Evolutionary conservation across 352 stramenopile species (phyloP).

Genomic region (Pythium guiyangense): DNA sequence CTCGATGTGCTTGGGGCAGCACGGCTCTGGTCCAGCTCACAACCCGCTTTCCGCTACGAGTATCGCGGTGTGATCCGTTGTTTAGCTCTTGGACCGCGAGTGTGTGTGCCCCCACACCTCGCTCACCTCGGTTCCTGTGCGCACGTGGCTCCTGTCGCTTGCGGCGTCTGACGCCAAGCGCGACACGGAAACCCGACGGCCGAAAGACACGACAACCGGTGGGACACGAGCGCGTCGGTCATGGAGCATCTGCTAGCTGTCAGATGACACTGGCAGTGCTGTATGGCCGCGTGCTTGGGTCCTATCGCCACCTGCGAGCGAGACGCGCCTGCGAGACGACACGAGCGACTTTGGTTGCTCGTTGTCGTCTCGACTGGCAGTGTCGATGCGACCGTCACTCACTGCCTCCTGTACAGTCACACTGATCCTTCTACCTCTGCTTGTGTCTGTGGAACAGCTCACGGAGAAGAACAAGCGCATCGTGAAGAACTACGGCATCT

Average conservation of each 20-base stretch:
- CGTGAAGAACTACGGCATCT: conserved; percentile 99
- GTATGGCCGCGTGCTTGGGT: too few species aligned
- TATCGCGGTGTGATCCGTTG: conserved; percentile 68
- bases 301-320: too few species aligned
- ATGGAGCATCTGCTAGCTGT: too few species aligned
- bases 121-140: background rate
- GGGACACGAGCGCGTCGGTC: too few species aligned
- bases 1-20: background rate
- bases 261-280: too few species aligned
- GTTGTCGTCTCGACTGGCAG: background rate
- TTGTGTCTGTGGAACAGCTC: conserved; percentile 53
- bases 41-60: conserved; percentile 70
- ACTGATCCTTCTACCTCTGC: background rate
- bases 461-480: conserved; percentile 97
- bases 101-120: background rate
- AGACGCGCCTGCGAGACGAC: too few species aligned
- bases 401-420: background rate
- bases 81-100: conserved; percentile 39
- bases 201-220: too few species aligned
- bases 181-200: too few species aligned
- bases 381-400: background rate
- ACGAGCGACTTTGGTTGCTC: too few species aligned
- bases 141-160: background rate
- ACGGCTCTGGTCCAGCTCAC: conserved; percentile 74
- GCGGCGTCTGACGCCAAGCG: too few species aligned